Evolutionary conservation across 2,329 filamentous ascomycete genomes (phyloP).

Genomic region (Aspergillus sp.): DNA sequence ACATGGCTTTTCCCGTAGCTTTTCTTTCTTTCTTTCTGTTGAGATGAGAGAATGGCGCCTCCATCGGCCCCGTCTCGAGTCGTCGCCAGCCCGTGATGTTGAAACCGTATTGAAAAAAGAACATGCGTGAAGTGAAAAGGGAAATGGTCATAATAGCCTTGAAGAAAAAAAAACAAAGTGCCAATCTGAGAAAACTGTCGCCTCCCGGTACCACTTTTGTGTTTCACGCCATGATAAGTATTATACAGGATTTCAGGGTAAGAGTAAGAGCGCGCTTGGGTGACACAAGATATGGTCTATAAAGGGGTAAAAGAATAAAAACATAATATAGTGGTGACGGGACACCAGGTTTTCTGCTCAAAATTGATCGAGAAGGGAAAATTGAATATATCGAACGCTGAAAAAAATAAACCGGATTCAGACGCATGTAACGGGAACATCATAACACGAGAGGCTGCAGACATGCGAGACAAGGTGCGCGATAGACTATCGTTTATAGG

Average conservation of each 20-base stretch:
- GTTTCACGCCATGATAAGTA: conserved; percentile 18
- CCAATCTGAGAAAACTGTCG: conserved; percentile 15
- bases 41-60: conserved; percentile 4
- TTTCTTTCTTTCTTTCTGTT: conserved; percentile 18
- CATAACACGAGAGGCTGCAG: conserved; percentile 18
- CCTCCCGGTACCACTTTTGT: conserved; percentile 21
- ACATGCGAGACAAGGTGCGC: conserved; percentile 6
- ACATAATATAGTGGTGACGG: conserved; percentile 7
- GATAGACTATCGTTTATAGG: conserved; percentile 46
- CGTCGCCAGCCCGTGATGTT: conserved; percentile 13
- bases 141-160: neutral
- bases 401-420: conserved; percentile 2
- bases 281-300: conserved; percentile 21
- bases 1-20: conserved; percentile 19
- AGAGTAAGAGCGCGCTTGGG: conserved; percentile 14
- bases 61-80: conserved; percentile 11
- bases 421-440: conserved; percentile 18
- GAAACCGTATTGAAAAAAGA: conserved; percentile 12
- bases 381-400: conserved; percentile 6
- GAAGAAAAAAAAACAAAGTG: conserved; percentile 6
- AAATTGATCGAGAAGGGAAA: neutral
- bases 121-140: conserved; percentile 5
- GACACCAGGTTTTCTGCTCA: conserved; percentile 4
- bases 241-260: conserved; percentile 23
- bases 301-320: conserved; percentile 10